Conservation (phyloP, 78 protist species). For the Dictyostelium purpureum region DNA sequence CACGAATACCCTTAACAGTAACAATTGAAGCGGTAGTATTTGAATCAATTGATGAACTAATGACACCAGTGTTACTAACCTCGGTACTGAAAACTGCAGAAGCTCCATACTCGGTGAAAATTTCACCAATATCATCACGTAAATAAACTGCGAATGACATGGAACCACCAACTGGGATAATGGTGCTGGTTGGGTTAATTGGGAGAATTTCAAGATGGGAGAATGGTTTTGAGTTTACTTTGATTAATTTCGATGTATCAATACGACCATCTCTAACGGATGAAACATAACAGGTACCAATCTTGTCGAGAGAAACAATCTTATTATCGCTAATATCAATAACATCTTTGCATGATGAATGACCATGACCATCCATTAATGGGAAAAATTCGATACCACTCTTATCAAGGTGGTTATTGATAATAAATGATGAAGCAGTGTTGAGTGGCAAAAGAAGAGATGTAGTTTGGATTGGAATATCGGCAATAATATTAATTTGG, state of each 20-base stretch:
- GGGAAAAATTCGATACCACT: conserved; percentile 1
- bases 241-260: conserved; percentile 35
- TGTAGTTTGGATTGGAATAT: conserved; percentile 30
- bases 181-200: conserved; percentile 18
- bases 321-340: conserved; percentile 10
- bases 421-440: neutral
- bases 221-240: conserved; percentile 41
- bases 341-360: conserved; percentile 14
- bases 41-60: conserved; percentile 18
- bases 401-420: neutral
- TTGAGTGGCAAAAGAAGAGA: conserved; percentile 23
- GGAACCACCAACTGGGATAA: conserved; percentile 42
- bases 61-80: conserved; percentile 42
- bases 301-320: conserved; percentile 30
- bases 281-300: conserved; percentile 45
- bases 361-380: neutral
- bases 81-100: neutral
- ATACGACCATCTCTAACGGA: conserved; percentile 43
- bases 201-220: conserved; percentile 63
- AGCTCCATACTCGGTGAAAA: conserved; percentile 39
- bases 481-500: conserved; percentile 18
- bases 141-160: conserved; percentile 31
- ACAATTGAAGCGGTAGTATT: neutral
- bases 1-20: conserved; percentile 29
- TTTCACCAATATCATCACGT: conserved; percentile 72